Conservation (phyloP, 2,329 filamentous ascomycete species). For the Colletotrichum sublineola region DNA sequence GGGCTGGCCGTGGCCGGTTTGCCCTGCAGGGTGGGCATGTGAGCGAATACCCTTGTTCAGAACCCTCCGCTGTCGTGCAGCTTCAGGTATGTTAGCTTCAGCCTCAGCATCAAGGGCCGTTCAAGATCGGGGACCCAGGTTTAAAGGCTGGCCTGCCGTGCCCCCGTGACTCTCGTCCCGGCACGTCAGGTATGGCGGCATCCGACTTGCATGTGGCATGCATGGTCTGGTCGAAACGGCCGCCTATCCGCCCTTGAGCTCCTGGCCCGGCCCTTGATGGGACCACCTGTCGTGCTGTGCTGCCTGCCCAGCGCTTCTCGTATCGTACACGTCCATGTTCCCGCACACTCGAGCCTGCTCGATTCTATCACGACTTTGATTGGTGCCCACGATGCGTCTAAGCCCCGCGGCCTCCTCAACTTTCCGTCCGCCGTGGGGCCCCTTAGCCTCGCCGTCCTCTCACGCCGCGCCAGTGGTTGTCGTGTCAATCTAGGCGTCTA, state of each 20-base stretch:
- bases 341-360: neutral
- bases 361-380: constrained; percentile 1
- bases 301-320: neutral
- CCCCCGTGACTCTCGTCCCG: constrained; percentile 33
- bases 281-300: neutral
- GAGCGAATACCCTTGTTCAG: neutral
- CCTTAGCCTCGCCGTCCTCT: constrained; percentile 3
- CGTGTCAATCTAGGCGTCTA: neutral
- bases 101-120: constrained; percentile 12
- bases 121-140: constrained; percentile 17
- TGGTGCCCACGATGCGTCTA: constrained; percentile 26
- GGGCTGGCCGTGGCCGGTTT: constrained; percentile 9
- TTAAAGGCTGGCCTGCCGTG: constrained; percentile 1
- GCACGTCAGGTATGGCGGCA: constrained; percentile 13
- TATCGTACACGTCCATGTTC: neutral
- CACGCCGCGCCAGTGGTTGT: neutral
- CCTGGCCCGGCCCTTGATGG: no score
- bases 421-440: neutral
- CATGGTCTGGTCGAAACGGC: neutral
- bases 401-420: neutral
- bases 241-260: neutral
- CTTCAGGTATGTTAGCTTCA: constrained; percentile 14
- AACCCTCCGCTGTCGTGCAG: constrained; percentile 12
- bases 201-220: constrained; percentile 28
- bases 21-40: constrained; percentile 31